These are phyloP conservation scores for Neonectria hederae DNA, from an alignment of 2,329 filamentous ascomycete genomes.

Conservation along the genomic window DNA sequence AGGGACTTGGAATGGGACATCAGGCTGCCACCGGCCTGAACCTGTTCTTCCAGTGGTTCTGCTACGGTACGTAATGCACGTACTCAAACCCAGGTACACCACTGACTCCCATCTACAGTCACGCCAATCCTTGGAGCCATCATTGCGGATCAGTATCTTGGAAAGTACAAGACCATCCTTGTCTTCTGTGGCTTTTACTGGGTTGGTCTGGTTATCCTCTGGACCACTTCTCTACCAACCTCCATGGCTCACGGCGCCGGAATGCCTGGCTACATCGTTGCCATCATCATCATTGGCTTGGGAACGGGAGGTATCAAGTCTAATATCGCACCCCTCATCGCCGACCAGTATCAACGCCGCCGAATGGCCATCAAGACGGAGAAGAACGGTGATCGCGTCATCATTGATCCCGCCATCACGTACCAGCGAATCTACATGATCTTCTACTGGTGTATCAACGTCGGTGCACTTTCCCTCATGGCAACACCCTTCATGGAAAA, in stretches of 20 bases:
- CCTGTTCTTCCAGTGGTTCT: conserved; percentile 65
- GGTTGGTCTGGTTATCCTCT: conserved; percentile 63
- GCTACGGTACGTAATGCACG: conserved; percentile 45
- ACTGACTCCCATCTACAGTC: conserved; percentile 32
- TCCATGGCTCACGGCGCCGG: conserved; percentile 51
- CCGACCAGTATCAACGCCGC: conserved; percentile 71
- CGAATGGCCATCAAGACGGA: conserved; percentile 60
- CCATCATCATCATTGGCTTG: conserved; percentile 70
- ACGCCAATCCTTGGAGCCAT: conserved; percentile 61
- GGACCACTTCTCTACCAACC: conserved; percentile 58
- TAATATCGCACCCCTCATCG: conserved; percentile 67
- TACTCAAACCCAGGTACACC: neutral
- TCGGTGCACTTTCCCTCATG: conserved; percentile 74
- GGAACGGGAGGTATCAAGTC: conserved; percentile 77
- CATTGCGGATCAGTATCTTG: conserved; percentile 66
- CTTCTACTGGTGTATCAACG: conserved; percentile 79
- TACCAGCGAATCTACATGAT: conserved; percentile 77
- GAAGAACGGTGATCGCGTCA: conserved; percentile 64
- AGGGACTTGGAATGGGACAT: conserved; percentile 65
- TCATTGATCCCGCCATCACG: conserved; percentile 73
- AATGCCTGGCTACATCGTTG: conserved; percentile 61
- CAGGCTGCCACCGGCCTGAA: conserved; percentile 64
- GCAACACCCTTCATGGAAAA: conserved; percentile 75
- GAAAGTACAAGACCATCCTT: conserved; percentile 70
- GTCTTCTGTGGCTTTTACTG: conserved; percentile 67